Base-by-base conservation (phyloP, 2,329 filamentous ascomycete genomes). In the Myriosclerotinia duriaeana region DNA sequence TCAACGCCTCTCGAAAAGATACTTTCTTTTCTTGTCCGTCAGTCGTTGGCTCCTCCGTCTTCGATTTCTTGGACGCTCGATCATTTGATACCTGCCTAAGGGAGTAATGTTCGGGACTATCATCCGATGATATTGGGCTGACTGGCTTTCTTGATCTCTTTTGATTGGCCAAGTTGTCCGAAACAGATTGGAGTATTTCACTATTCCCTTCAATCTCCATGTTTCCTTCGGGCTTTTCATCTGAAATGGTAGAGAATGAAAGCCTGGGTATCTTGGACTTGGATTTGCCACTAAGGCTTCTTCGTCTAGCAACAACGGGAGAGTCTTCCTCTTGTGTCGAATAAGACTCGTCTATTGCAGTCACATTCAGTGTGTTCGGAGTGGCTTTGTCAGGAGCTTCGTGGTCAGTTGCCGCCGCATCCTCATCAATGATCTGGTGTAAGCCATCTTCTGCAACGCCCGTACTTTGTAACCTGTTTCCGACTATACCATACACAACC, bases 401-500 rank as follows among this genome's bases (percentile, higher is more conserved):
- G n/a, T 42, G 14, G 17, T 46, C 61, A 42, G 44, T 50, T 11
- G 17, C 55, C 2, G 30, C 66, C 44, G 68, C 69, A 22, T 70
- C 67, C 71, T 63, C 38, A 71, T 67, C 65, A 73, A 76, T 59
- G 74, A 68, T 42, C 30, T 65, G 34, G 67, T 72, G 53, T 68
- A 76, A 71, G 0, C 70, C 70, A 38, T 76, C 75, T 22, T 59
- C 44, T 34, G 36, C 17, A 42, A 81, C 77, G 30, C 76, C 78
- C 42, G 79, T 81, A 20, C 74, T 81, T 52, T 76, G 78, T 38
- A 81, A 78, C 72, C 77, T 85, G 72, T 81, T 86, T 68, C 80
- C 84, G 69, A 81, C 84, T 69, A 86, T 82, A 44, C 81, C 82
- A 71, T 88, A 89, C 0, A 89, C 86, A 4, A 88, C 81, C 22